Base-by-base conservation (phyloP, 2,329 filamentous ascomycete species). In the Seiridium cupressi region DNA sequence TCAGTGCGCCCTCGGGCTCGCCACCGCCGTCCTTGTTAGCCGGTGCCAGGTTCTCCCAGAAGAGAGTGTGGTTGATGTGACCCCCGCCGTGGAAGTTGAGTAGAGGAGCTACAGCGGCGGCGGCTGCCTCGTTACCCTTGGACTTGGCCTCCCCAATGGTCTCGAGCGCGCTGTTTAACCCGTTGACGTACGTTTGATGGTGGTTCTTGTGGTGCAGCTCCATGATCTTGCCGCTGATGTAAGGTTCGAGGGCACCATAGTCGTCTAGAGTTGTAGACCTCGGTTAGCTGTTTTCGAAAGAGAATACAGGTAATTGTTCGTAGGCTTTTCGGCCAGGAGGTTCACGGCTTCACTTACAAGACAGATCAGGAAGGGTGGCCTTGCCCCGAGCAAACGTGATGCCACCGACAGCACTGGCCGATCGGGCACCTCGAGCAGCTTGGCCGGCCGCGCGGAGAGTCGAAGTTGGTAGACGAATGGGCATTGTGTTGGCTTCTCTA, bases 161-260 rank as follows among this genome's bases (percentile, higher is more conserved):
- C 75, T 90, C 87, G 63, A 84, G 76, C 60, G 88, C 85, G 65
- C 84, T 82, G 79, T 93, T 93, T 79, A 89, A 88, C 70, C 84
- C 87, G 74, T 84, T 92, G 66, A 93, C 90, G 75, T 93, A 93
- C 70, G 90, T 91, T 76, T 91, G 85, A 81, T 93, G 90, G 82
- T 93, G 90, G 73, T 89, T 90, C 76, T 84, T 88, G 84, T 93
- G 88, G 81, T 93, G 90, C 46, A 92, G 83, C 77, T 92, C 89
- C 90, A 93, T 93, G 79, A 93, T 93, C 77, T 91, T 87, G 76
- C 89, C 89, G 55, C 87, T 90, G 78, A 93, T 81, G 64, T 82
- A 73, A 55, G 86, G 86, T 81, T 99, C 95, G 70, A 99, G 92
- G 57, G 93, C 95, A 74, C 90, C 92, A 77, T 97, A 99, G 84